phyloP scores from a whole-genome alignment of 1,284 basidiomycete genomes.

The Moesziomyces sp. region DNA sequence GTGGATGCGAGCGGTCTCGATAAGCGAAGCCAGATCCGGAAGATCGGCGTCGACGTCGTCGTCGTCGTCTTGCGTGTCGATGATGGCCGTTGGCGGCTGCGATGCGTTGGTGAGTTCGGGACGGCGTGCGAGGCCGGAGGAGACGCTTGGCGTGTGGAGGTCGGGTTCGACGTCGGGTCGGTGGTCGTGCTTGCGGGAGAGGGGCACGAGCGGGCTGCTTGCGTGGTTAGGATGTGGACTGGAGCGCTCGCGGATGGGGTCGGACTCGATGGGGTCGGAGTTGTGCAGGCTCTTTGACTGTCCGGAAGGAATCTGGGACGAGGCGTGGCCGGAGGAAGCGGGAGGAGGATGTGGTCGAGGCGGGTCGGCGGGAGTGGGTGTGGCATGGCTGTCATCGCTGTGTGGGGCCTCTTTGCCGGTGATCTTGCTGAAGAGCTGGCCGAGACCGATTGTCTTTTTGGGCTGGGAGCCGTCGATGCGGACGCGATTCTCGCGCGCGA shows the following conservation, averaged over 20 bases:
- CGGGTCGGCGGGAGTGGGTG: constrained; percentile 3
- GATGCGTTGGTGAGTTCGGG: too few relatives aligned
- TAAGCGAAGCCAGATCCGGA: constrained; percentile 36
- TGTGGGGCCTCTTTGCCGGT: constrained; percentile 20
- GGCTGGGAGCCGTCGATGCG: constrained; percentile 29
- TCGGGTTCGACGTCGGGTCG: constrained; percentile 13
- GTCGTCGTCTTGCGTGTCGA: not conserved
- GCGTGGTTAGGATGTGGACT: constrained; percentile 25
- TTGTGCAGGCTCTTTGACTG: constrained; percentile 42
- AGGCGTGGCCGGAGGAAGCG: constrained; percentile 20
- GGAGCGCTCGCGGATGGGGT: constrained; percentile 35
- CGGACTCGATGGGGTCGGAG: constrained; percentile 49
- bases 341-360: constrained; percentile 8
- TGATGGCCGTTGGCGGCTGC: too few relatives aligned
- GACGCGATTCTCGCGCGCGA: constrained; percentile 54
- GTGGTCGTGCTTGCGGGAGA: constrained; percentile 34
- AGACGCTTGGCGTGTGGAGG: constrained; percentile 4
- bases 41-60: constrained; percentile 30
- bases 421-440: constrained; percentile 55
- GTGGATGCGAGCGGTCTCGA: constrained; percentile 24
- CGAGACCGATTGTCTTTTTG: constrained; percentile 50
- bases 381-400: not conserved
- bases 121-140: too few relatives aligned
- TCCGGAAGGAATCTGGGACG: constrained; percentile 40
- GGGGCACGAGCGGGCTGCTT: constrained; percentile 39